A percentile compares a stretch with the other conserved stretches of the same genome.
Evolutionary conservation across 768 basidiomycete genomes (phyloP).

Genomic region (Dictyophora rubrovolvata): DNA sequence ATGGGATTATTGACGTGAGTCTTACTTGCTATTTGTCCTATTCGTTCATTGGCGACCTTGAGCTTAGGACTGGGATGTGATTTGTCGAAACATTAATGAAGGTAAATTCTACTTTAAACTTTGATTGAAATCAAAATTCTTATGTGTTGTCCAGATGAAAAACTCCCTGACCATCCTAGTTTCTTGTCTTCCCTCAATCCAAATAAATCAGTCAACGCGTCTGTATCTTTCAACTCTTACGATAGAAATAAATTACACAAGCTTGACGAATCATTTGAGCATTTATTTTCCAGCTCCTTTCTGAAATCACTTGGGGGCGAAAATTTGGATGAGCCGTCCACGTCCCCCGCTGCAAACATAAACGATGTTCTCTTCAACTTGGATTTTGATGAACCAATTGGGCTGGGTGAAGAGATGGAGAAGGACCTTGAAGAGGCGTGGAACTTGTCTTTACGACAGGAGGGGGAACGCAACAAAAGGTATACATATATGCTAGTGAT

Average conservation of each 20-base stretch:
- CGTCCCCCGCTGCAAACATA: slow-evolving; percentile 32
- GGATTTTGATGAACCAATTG: slow-evolving; percentile 36
- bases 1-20: slow-evolving; percentile 4
- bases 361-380: slow-evolving; percentile 36
- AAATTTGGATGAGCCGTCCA: slow-evolving; percentile 32
- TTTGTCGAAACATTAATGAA: slow-evolving; percentile 1
- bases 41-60: neutral
- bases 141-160: neutral
- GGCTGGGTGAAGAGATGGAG: slow-evolving; percentile 61
- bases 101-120: neutral
- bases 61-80: slow-evolving; percentile 6
- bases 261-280: slow-evolving; percentile 61
- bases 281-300: slow-evolving; percentile 56
- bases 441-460: slow-evolving; percentile 24
- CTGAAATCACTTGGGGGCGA: slow-evolving; percentile 25
- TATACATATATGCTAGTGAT: neutral
- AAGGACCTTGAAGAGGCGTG: slow-evolving; percentile 65
- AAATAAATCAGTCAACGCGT: neutral
- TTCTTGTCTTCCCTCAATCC: neutral
- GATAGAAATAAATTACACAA: slow-evolving; percentile 35
- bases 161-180: neutral
- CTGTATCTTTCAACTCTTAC: neutral
- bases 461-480: slow-evolving; percentile 7
- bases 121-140: neutral
- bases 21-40: neutral